Evolutionary conservation across 192 early-diverging fungal species (phyloP).

Genomic region (Chytriomyces hyalinus): DNA sequence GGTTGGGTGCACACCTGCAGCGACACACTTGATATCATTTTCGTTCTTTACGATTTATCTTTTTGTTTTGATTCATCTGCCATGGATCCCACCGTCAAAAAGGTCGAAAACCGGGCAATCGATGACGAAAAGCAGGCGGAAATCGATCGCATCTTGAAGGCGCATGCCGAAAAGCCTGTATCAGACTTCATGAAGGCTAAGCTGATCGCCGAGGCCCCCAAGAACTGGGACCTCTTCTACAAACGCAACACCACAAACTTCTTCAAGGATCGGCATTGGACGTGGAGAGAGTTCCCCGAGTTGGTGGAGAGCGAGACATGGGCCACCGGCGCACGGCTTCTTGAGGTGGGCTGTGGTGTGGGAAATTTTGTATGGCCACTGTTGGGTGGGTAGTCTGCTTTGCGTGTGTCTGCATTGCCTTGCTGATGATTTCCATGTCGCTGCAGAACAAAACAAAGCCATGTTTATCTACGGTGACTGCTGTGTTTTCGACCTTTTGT

Average conservation of each 20-base stretch:
- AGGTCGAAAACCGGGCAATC: neutral
- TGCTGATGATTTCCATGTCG: neutral
- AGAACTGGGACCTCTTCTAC: conserved; percentile 58
- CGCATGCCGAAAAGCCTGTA: conserved; percentile 30
- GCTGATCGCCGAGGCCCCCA: conserved; percentile 43
- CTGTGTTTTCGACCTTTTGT: neutral
- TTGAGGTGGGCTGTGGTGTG: conserved; percentile 57
- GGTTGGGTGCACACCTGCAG: neutral
- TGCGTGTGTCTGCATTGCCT: neutral
- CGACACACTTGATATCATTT: neutral
- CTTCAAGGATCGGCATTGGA: conserved; percentile 98
- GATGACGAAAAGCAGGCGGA: conserved; percentile 13
- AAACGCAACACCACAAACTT: conserved; percentile 67
- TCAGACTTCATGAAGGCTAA: conserved; percentile 37
- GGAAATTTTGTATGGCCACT: conserved; percentile 65
- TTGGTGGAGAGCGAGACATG: conserved; percentile 49
- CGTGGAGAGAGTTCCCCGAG: conserved; percentile 91
- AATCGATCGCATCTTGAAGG: conserved; percentile 10
- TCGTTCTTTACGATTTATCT: neutral
- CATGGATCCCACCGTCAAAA: neutral
- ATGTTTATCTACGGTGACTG: conserved; percentile 51
- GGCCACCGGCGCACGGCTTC: conserved; percentile 13
- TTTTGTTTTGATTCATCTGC: neutral
- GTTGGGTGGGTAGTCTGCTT: conserved; percentile 20
- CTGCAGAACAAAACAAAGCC: conserved; percentile 42